Base-by-base conservation (phyloP, 108 stramenopile genomes). In the Cyclotella distinguenda region DNA sequence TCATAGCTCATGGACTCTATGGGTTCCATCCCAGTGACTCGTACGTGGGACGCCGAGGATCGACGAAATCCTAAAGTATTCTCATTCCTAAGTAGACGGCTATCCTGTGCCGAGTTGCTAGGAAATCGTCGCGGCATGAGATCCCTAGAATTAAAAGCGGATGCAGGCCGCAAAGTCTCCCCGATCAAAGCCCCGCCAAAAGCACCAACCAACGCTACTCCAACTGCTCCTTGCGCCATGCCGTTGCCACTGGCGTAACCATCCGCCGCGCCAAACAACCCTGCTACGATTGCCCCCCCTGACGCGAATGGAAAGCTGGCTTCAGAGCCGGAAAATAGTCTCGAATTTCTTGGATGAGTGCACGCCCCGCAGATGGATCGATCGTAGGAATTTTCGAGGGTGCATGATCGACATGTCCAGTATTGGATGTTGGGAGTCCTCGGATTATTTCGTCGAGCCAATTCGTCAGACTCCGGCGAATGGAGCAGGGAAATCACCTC, bases 1-100 rank as follows among this genome's bases (percentile, higher is more conserved):
- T 91, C 85, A 60, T 88, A 88, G 33, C 38, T 54, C 83, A 84
- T 84, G 45, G 55, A 42, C 18, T 85, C 86, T 23, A 82, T 40
- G 36, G 27, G 25, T 60, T 34, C 11, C 13, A 30, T 23, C 34
- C 5, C 18, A 30, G 25, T 38, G 25, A n/a, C 39, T 31, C 54
- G 40, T 27, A 52, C 30, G 16, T 27, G 43, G 23, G 44, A 44
- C 16, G 46, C 23, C 23, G 47, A 1, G 16, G 40, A 13, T 42
- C n/a, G 40, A 16, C 4, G n/a, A 42, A 5, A 2, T 42, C n/a
- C 16, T 48, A 22, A 48, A 9, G 4, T 4, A 22, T 48, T 48
- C n/a, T n/a, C n/a, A n/a, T n/a, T n/a, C n/a, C n/a, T n/a, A n/a
- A n/a, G n/a, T 13, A 9, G 16, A 10, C 21, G 46, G 23, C 46